These are phyloP conservation scores for Penicillium simplicissimum DNA, from an alignment of 495 filamentous ascomycete genomes.

Conservation along the genomic window DNA sequence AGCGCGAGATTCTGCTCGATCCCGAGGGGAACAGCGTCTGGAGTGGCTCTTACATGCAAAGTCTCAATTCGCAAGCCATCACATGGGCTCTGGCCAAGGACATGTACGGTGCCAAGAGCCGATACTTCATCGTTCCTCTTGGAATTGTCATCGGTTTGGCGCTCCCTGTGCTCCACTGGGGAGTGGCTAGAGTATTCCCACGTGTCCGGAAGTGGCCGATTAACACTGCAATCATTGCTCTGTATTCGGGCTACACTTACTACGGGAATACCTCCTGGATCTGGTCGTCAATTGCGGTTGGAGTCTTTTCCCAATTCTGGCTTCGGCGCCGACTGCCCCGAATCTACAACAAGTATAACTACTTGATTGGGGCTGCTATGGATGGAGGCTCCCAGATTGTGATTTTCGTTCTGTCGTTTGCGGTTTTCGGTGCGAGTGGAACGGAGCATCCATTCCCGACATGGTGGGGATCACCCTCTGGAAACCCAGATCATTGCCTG, in stretches of 20 bases:
- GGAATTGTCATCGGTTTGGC: slow-evolving; percentile 37
- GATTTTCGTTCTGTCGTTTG: slow-evolving; percentile 58
- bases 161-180: slow-evolving; percentile 19
- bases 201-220: slow-evolving; percentile 19
- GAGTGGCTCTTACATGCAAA: slow-evolving; percentile 39
- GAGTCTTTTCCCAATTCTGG: slow-evolving; percentile 51
- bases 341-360: slow-evolving; percentile 58
- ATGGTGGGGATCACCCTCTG: slow-evolving; percentile 51
- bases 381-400: slow-evolving; percentile 55
- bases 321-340: slow-evolving; percentile 47
- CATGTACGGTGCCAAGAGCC: not conserved
- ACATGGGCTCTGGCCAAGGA: slow-evolving; percentile 33
- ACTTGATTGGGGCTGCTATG: slow-evolving; percentile 54
- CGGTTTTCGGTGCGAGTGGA: slow-evolving; percentile 52
- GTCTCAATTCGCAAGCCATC: slow-evolving; percentile 31
- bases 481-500: slow-evolving; percentile 17
- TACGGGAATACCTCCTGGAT: slow-evolving; percentile 38
- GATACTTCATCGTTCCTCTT: slow-evolving; percentile 37
- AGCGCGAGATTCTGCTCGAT: slow-evolving; percentile 32
- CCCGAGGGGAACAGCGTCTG: slow-evolving; percentile 45
- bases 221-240: slow-evolving; percentile 41
- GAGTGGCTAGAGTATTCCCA: slow-evolving; percentile 19
- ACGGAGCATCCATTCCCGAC: slow-evolving; percentile 28
- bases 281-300: slow-evolving; percentile 33
- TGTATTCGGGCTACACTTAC: slow-evolving; percentile 42